Evolutionary conservation across 768 basidiomycete genomes (phyloP).

Genomic region (Tylopilus rubrobrunneus): DNA sequence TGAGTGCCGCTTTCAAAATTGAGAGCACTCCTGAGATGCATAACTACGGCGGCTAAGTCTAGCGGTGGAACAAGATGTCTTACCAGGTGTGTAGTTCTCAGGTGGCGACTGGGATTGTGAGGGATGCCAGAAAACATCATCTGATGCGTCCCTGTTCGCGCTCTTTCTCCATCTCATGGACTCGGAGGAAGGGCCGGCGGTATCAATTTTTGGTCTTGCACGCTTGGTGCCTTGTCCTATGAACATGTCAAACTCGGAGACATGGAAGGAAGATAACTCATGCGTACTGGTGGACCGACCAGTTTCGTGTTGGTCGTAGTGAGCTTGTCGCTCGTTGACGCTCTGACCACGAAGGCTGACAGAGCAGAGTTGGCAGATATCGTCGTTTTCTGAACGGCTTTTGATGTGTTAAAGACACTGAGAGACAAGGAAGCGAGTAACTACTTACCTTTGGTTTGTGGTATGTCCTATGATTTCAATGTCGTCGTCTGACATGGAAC

Average conservation of each 20-base stretch:
- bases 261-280: background rate
- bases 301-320: slow-evolving; percentile 52
- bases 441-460: slow-evolving; percentile 11
- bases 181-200: background rate
- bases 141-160: slow-evolving; percentile 9
- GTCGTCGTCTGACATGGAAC: slow-evolving; percentile 20
- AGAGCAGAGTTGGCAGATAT: slow-evolving; percentile 51
- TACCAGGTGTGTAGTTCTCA: slow-evolving; percentile 62
- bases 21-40: slow-evolving; percentile 54
- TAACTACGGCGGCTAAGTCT: slow-evolving; percentile 12
- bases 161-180: slow-evolving; percentile 9
- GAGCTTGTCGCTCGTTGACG: slow-evolving; percentile 40
- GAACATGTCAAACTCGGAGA: background rate
- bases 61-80: slow-evolving; percentile 30
- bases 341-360: slow-evolving; percentile 38
- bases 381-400: slow-evolving; percentile 17
- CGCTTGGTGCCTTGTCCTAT: slow-evolving; percentile 12
- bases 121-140: slow-evolving; percentile 67
- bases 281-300: slow-evolving; percentile 15
- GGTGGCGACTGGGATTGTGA: slow-evolving; percentile 42
- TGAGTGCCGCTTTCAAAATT: slow-evolving; percentile 53
- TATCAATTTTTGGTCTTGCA: slow-evolving; percentile 15
- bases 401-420: background rate
- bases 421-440: background rate
- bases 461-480: slow-evolving; percentile 22